Base-by-base conservation (phyloP, 2,329 filamentous ascomycete genomes). In the Talaromyces pinophilus region DNA sequence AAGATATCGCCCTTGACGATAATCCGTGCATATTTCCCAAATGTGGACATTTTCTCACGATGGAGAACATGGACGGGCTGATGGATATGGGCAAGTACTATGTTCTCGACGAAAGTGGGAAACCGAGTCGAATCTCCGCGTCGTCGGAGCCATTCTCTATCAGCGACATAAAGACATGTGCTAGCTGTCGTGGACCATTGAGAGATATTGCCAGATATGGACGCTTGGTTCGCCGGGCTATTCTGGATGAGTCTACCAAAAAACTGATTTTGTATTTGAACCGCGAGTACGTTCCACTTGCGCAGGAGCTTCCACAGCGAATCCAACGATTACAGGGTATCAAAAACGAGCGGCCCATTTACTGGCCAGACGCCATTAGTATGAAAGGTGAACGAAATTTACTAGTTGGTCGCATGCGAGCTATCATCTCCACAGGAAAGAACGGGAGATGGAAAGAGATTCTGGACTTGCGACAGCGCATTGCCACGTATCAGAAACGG, bases 11-110 rank as follows among this genome's bases (percentile, higher is more conserved):
- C 69, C 72, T 90, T 0, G 76, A 89, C 44, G 79, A 86, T 13
- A 82, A 83, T 1, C 89, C 90, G 0, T 86, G 85, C 68, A 82
- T 92, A 25, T 83, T 91, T 59, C 85, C 85, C 0, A 75, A 77
- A 2, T 92, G 89, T 67, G 87, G 87, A 0, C 89, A 92, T 72
- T 82, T 90, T 68, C 77, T 88, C 60, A 89, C 87, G 0, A 75
- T 84, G 2, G 79, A 82, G 38, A 88, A 80, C 1, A 83, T 92
- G 78, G 89, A 92, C 73, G 85, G 84, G 0, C 77, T 83, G 17
- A 86, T 91, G 80, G 80, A 80, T 0, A 82, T 92, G 46, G 68
- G 65, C 30, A 69, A 71, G 17, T 70, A 77, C 59, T 79, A 78
- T 48, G 38, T 54, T 5, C 11, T 76, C 13, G 70, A 77, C 55